Base-by-base conservation (phyloP, 2,329 filamentous ascomycete species). In the Graphilbum fragrans region DNA sequence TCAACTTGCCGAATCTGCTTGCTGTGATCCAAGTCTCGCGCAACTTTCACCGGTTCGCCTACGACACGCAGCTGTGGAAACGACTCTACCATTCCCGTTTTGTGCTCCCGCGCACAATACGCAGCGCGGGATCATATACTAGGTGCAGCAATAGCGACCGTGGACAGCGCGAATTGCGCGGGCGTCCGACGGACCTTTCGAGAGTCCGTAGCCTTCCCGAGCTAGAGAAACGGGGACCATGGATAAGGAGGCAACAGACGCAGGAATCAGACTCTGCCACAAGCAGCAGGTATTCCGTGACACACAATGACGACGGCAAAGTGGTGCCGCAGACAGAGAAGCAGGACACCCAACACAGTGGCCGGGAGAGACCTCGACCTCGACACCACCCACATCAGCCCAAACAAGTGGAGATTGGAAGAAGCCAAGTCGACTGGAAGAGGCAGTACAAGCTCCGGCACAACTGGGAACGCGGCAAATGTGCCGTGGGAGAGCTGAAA, bases 41-140 rank as follows among this genome's bases (percentile, higher is more conserved):
- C 41, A 85, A 83, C 45, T 82, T 94, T 54, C 69, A 78, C 50
- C 69, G 68, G 32, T 70, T 96, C 17, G 73, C 85, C 8, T 70
- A 73, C 41, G 92, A 96, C 58, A 82, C 82, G 1, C 86, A 95
- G 56, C 65, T 96, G 43, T 98, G 92, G 92, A 92, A 90, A 58
- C 72, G 74, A 14, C 75, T 86, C 38, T 98, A 94, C 62, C 94
- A 93, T 61, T 71, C 77, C 21, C 80, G 82, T 47, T 96, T 94
- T 60, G 85, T 95, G 23, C 72, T 84, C 29, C 87, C 86, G 32
- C 77, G 87, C 53, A 83, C 82, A 29, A 72, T 82, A 50, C 77
- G 82, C 44, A 78, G 90, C 42, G 82, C 84, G 1, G 81, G 82
- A 19, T 72, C 82, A 42, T 61, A 66, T 42, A 41, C 18, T 40